Percentiles rank a stretch among this genome's conserved stretches.
phyloP scores from a whole-genome alignment of 2,329 filamentous ascomycete species.

The Trichophyton simii region DNA sequence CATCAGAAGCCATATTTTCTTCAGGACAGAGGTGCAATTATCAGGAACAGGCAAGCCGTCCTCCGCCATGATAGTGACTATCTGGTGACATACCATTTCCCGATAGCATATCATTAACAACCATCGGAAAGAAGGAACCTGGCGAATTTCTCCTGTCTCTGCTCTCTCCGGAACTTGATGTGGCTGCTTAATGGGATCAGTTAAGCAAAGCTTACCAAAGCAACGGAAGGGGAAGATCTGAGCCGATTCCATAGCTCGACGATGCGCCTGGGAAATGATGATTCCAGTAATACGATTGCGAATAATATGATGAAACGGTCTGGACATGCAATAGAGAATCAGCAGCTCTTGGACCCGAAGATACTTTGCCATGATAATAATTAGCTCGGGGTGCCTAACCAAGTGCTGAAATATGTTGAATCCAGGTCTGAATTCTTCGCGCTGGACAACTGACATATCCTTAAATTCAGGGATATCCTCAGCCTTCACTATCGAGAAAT shows the following conservation, averaged over 20 bases:
- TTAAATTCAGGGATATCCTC: not conserved
- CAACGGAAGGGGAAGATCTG: conserved; percentile 49
- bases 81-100: conserved; percentile 46
- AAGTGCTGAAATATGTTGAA: conserved; percentile 13
- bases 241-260: conserved; percentile 44
- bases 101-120: conserved; percentile 53
- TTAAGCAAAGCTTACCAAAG: conserved; percentile 46
- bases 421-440: not conserved
- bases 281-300: conserved; percentile 48
- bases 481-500: conserved; percentile 8
- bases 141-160: conserved; percentile 29
- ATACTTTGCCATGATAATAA: conserved; percentile 43
- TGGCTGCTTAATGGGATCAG: conserved; percentile 42
- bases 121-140: conserved; percentile 54
- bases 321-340: conserved; percentile 52
- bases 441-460: not conserved
- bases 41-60: conserved; percentile 46
- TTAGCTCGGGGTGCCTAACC: conserved; percentile 34
- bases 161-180: conserved; percentile 27
- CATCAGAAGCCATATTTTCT: conserved; percentile 63
- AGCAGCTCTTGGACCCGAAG: conserved; percentile 47
- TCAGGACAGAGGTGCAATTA: conserved; percentile 37
- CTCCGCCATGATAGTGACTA: conserved; percentile 48
- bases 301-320: conserved; percentile 48
- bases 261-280: conserved; percentile 43